A percentile compares a stretch with the other conserved stretches of the same genome.
phyloP scores from a whole-genome alignment of 1,139 yeast species.

The Debaryomycetaceae sp. region DNA sequence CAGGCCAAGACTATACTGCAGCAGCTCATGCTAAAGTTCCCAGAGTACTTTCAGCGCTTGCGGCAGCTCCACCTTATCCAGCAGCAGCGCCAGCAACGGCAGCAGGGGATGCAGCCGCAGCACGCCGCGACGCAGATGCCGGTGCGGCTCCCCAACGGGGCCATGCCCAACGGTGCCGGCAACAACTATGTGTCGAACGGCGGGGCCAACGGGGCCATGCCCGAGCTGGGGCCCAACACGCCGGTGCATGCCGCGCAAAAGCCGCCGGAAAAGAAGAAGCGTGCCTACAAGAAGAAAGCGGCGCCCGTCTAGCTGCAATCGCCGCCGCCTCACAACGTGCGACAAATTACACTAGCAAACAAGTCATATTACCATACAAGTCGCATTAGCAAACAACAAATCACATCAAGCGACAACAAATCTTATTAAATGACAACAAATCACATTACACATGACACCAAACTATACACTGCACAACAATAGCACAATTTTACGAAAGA shows the following conservation, averaged over 20 bases:
- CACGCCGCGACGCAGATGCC: slow-evolving; percentile 4
- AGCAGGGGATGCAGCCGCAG: slow-evolving; percentile 8
- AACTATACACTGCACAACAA: no score
- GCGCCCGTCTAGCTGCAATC: background rate
- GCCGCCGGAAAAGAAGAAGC: slow-evolving; percentile 6
- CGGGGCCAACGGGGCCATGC: background rate
- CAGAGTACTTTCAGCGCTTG: slow-evolving; percentile 33
- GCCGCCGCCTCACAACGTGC: no score
- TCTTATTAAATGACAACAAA: no score
- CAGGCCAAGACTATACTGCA: slow-evolving; percentile 36
- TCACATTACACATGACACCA: no score
- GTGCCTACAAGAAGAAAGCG: slow-evolving; percentile 6
- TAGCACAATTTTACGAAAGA: no score
- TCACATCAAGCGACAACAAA: no score
- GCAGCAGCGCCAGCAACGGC: slow-evolving; percentile 23
- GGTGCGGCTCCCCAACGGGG: slow-evolving; percentile 5
- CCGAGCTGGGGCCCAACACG: background rate
- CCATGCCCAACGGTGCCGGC: background rate
- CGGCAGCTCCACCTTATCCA: slow-evolving; percentile 32
- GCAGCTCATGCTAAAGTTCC: slow-evolving; percentile 33
- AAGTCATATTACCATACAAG: no score
- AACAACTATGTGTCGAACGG: background rate
- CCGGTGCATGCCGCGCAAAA: background rate
- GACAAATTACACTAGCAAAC: no score
- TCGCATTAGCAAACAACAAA: no score